Conservation (phyloP, 495 filamentous ascomycete species). For the Bacidia gigantensis region DNA sequence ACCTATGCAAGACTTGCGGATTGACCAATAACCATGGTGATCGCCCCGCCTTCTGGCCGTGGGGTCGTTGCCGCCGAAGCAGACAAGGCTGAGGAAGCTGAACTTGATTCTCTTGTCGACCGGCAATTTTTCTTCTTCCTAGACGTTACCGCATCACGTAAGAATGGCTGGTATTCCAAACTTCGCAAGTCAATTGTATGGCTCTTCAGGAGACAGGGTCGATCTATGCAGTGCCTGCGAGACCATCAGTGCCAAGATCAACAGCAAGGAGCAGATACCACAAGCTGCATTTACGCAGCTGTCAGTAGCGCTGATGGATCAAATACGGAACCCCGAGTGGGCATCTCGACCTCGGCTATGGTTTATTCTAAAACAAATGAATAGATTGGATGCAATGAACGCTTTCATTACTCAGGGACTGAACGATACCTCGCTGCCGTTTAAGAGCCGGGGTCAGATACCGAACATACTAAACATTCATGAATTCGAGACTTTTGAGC, state of each 20-base stretch:
- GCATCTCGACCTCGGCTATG: slow-evolving; percentile 14
- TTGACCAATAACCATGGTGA: too few relatives aligned
- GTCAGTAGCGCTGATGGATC: neutral
- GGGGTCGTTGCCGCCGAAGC: too few relatives aligned
- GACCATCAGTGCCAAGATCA: neutral
- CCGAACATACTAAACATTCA: neutral
- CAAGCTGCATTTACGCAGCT: neutral
- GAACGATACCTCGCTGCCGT: slow-evolving; percentile 13
- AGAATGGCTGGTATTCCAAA: too few relatives aligned
- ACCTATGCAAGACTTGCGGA: too few relatives aligned
- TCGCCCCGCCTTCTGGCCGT: too few relatives aligned
- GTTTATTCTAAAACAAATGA: slow-evolving; percentile 11
- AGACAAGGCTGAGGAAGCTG: too few relatives aligned
- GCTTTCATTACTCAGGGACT: slow-evolving; percentile 14
- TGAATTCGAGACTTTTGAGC: neutral
- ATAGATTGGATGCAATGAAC: slow-evolving; percentile 9
- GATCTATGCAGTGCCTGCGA: neutral
- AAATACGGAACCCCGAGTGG: slow-evolving; percentile 4
- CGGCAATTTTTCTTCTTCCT: too few relatives aligned
- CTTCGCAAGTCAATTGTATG: neutral
- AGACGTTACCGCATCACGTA: too few relatives aligned
- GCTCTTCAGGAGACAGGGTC: neutral
- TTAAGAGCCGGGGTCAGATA: neutral
- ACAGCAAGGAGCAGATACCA: neutral
- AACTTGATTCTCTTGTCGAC: too few relatives aligned